Base-by-base conservation (phyloP, 345 rosid genomes). In the Mallotus nudiflorus region DNA sequence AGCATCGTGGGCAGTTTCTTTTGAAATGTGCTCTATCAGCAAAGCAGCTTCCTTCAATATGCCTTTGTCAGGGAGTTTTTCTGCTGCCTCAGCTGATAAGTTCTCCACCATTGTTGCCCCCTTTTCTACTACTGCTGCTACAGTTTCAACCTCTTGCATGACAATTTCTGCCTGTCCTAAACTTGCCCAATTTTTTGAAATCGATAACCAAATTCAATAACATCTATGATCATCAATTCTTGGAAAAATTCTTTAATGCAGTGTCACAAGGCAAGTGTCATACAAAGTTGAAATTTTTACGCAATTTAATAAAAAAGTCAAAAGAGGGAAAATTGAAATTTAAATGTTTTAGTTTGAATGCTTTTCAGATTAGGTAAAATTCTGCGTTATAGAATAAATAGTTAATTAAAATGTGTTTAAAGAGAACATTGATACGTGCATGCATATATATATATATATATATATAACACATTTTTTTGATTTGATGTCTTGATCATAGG, bases 1-100 rank as follows among this genome's bases (percentile, higher is more conserved):
- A 62, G 94, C 96, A 45, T 89, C 91, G 1, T 87, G 83, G 15
- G 88, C 92, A 22, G 91, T 65, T 72, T 65, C 85, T 69, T 93
- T 83, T 0, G 96, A 86, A 58, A 81, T 73, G 44, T 76, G 80
- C 74, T 93, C 89, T 0, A 84, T 71, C 37, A 78, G 59, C 70
- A 83, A 4, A 56, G 90, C 98, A 10, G 84, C 83, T 48, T 86
- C 76, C 75, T 88, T 85, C 3, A 88, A 80, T 69, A 84, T 85
- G 42, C 74, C 78, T 59, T 85, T 66, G 20, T 81, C 86, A 0
- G 92, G 88, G 40, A 91, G 82, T 27, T 66, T 79, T 59, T 86
- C 81, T 1, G 82, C 83, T 31, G 60, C 59, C 6, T 70, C 75
- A 0, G 63, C 59, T 4, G 77, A 71, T 20, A 73, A 56, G 20